These are phyloP conservation scores for Claviceps sp. DNA, from an alignment of 2,329 filamentous ascomycete genomes.

Conservation along the genomic window DNA sequence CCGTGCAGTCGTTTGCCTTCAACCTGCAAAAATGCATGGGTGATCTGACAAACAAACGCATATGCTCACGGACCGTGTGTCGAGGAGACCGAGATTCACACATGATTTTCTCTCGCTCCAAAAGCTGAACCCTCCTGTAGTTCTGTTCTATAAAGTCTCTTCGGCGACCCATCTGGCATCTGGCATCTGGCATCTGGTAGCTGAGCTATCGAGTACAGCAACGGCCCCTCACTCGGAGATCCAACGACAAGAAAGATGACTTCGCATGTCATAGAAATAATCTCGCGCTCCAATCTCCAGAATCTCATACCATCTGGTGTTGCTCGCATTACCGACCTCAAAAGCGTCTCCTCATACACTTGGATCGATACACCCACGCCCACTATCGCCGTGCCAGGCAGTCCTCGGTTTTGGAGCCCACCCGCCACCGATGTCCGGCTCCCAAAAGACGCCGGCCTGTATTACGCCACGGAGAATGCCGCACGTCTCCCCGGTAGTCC, in stretches of 20 bases:
- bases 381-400: conserved; percentile 32
- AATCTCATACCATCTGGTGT: neutral
- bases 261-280: neutral
- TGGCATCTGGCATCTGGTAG: no score
- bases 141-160: no score
- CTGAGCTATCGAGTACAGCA: no score
- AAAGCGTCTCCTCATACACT: conserved; percentile 34
- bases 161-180: no score
- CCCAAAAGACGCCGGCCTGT: conserved; percentile 23
- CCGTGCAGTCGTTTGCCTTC: no score
- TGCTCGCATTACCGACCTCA: conserved; percentile 21
- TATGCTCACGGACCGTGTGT: no score
- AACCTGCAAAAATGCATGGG: no score
- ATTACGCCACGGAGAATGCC: conserved; percentile 33
- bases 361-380: conserved; percentile 28
- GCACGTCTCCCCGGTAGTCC: conserved; percentile 28
- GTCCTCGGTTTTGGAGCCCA: conserved; percentile 20
- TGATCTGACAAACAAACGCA: no score
- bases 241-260: neutral
- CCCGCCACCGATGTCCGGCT: conserved; percentile 13
- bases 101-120: no score
- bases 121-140: no score
- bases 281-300: neutral
- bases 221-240: neutral
- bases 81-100: no score